Conservation (phyloP, 1,139 yeast genomes). For the Suhomyces coccinellae region DNA sequence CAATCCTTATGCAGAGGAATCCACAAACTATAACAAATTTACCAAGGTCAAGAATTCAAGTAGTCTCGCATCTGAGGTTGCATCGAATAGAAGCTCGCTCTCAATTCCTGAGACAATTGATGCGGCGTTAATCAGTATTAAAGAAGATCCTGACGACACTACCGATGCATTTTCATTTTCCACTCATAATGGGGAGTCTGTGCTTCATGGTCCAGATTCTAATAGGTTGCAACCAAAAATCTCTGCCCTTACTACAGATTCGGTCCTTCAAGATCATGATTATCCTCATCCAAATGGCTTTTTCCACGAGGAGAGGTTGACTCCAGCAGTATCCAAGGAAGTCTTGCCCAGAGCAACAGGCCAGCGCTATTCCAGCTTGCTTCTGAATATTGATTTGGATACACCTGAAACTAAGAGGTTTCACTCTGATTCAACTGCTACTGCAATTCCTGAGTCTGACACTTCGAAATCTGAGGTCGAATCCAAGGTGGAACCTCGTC, state of each 20-base stretch:
- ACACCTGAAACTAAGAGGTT: constrained; percentile 4
- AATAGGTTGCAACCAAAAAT: not conserved
- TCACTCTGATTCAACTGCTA: constrained; percentile 7
- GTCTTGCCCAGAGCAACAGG: constrained; percentile 9
- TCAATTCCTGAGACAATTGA: constrained; percentile 49
- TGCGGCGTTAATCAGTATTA: constrained; percentile 38
- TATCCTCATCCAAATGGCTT: constrained; percentile 20
- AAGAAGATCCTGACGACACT: constrained; percentile 36
- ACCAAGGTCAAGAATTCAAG: constrained; percentile 33
- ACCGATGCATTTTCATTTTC: constrained; percentile 10
- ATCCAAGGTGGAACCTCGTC: not conserved
- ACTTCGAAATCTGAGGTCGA: not conserved
- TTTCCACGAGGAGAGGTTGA: constrained; percentile 35
- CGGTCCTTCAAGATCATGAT: constrained; percentile 32
- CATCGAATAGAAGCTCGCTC: constrained; percentile 29
- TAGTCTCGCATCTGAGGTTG: constrained; percentile 21
- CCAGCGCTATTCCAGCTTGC: constrained; percentile 27
- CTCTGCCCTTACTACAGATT: constrained; percentile 21
- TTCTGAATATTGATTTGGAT: constrained; percentile 13
- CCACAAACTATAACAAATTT: constrained; percentile 32
- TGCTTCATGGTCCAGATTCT: not conserved
- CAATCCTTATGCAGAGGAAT: constrained; percentile 27
- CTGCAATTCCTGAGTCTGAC: not conserved
- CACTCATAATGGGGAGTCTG: constrained; percentile 7
- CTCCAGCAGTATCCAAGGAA: constrained; percentile 28